Evolutionary conservation across 345 rosid species (phyloP).

Genomic region (Eucalyptus regnans): DNA sequence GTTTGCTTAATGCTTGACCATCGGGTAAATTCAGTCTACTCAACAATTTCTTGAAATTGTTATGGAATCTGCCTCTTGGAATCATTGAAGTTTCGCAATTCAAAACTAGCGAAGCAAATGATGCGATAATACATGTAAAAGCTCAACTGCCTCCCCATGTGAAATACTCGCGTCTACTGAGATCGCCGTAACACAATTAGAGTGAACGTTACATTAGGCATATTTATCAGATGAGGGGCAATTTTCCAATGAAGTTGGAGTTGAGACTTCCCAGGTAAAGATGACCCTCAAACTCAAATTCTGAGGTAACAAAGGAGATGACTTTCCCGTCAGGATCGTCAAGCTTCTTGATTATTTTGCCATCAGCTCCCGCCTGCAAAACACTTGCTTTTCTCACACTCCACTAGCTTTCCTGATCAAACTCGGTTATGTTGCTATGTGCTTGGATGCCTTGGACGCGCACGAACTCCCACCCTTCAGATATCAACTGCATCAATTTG

Average conservation of each 20-base stretch:
- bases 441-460: slow-evolving; percentile 25
- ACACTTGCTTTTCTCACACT: slow-evolving; percentile 4
- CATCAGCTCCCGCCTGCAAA: slow-evolving; percentile 29
- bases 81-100: neutral
- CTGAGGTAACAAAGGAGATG: slow-evolving; percentile 29
- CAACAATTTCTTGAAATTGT: neutral
- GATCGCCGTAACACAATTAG: neutral
- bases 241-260: slow-evolving; percentile 20
- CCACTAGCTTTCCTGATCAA: neutral
- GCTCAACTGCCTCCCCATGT: neutral
- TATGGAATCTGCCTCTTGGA: neutral
- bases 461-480: slow-evolving; percentile 13
- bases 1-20: neutral
- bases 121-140: neutral
- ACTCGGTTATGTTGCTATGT: slow-evolving; percentile 12
- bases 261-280: slow-evolving; percentile 35
- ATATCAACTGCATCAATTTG: slow-evolving; percentile 2
- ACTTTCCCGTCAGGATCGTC: slow-evolving; percentile 33
- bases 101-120: neutral
- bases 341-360: slow-evolving; percentile 14
- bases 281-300: slow-evolving; percentile 31
- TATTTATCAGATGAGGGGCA: neutral
- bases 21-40: neutral
- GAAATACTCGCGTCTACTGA: neutral
- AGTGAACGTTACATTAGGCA: neutral